A percentile compares a stretch with the other conserved stretches of the same genome.
Evolutionary conservation across 192 early-diverging fungal genomes (phyloP).

Genomic region (Allomyces macrogynus): DNA sequence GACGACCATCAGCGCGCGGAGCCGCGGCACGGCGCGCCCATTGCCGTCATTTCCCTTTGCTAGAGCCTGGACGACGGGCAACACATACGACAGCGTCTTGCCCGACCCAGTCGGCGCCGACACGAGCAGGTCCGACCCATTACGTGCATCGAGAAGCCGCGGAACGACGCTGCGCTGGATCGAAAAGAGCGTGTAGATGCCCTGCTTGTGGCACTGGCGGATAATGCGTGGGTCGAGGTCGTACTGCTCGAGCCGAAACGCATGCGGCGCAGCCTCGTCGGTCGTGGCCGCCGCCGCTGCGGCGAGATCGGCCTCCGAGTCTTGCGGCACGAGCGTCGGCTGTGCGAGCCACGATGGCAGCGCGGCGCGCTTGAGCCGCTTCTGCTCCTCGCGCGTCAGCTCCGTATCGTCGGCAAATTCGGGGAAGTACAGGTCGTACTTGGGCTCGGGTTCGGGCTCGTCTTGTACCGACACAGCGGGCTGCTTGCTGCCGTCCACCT

Average conservation of each 20-base stretch:
- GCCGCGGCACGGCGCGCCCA: slow-evolving; percentile 46
- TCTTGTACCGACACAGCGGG: background rate
- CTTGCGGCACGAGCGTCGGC: slow-evolving; percentile 48
- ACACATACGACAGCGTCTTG: slow-evolving; percentile 86
- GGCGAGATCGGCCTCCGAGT: slow-evolving; percentile 4
- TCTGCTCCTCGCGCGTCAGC: background rate
- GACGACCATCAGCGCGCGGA: slow-evolving; percentile 73
- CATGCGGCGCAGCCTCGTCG: slow-evolving; percentile 17
- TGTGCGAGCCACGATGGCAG: slow-evolving; percentile 76
- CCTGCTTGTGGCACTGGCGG: slow-evolving; percentile 35
- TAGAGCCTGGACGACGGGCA: slow-evolving; percentile 76
- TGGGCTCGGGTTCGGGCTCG: background rate
- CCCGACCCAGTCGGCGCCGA: slow-evolving; percentile 90
- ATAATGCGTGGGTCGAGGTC: slow-evolving; percentile 17
- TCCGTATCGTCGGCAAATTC: background rate
- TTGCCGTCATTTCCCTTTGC: slow-evolving; percentile 6
- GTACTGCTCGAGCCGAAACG: slow-evolving; percentile 1
- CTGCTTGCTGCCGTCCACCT: background rate
- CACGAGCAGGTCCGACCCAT: slow-evolving; percentile 66
- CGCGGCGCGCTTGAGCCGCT: slow-evolving; percentile 33
- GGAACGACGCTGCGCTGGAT: slow-evolving; percentile 78
- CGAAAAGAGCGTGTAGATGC: slow-evolving; percentile 59
- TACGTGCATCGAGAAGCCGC: slow-evolving; percentile 42
- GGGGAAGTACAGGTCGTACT: background rate
- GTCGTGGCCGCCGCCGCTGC: slow-evolving; percentile 15